Evolutionary conservation across 2,329 filamentous ascomycete species (phyloP).

Genomic region (Phyllosticta capitalensis): DNA sequence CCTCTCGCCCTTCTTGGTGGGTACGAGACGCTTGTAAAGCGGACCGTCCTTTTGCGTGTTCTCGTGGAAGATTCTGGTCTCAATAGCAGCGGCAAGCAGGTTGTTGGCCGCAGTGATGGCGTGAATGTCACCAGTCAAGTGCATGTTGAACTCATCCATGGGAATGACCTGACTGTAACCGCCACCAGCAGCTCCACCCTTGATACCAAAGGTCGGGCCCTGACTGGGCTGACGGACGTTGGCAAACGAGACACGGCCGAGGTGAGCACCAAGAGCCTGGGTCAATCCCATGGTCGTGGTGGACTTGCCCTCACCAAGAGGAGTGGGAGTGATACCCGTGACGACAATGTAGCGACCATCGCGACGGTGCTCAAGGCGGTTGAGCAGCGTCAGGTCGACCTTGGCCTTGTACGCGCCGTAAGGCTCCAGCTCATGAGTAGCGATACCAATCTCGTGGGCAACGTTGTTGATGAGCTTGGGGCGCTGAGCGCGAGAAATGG

Average conservation of each 20-base stretch:
- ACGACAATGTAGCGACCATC: slow-evolving; percentile 90
- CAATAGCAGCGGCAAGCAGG: slow-evolving; percentile 87
- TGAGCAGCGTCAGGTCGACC: slow-evolving; percentile 71
- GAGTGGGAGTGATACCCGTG: slow-evolving; percentile 92
- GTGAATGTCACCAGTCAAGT: slow-evolving; percentile 95
- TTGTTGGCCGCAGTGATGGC: slow-evolving; percentile 97
- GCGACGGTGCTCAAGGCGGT: slow-evolving; percentile 74
- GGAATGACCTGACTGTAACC: slow-evolving; percentile 99
- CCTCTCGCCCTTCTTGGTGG: slow-evolving; percentile 79
- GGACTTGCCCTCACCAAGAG: slow-evolving; percentile 93
- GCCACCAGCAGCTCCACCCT: slow-evolving; percentile 92
- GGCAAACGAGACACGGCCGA: slow-evolving; percentile 82
- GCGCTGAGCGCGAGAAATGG: slow-evolving; percentile 75
- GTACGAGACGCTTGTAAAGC: slow-evolving; percentile 80
- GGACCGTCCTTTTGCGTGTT: slow-evolving; percentile 85
- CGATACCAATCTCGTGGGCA: slow-evolving; percentile 79
- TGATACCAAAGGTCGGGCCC: slow-evolving; percentile 97
- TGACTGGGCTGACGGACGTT: slow-evolving; percentile 96
- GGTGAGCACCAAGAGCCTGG: slow-evolving; percentile 82
- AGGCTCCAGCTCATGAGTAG: slow-evolving; percentile 80
- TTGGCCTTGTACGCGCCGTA: slow-evolving; percentile 96
- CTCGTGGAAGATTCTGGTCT: slow-evolving; percentile 98
- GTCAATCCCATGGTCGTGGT: slow-evolving; percentile 94
- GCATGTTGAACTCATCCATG: slow-evolving; percentile 99
- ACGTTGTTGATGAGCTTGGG: slow-evolving; percentile 87